These are phyloP conservation scores for Salvia miltiorrhiza DNA, from an alignment of 257 asterid genomes.

Conservation along the genomic window DNA sequence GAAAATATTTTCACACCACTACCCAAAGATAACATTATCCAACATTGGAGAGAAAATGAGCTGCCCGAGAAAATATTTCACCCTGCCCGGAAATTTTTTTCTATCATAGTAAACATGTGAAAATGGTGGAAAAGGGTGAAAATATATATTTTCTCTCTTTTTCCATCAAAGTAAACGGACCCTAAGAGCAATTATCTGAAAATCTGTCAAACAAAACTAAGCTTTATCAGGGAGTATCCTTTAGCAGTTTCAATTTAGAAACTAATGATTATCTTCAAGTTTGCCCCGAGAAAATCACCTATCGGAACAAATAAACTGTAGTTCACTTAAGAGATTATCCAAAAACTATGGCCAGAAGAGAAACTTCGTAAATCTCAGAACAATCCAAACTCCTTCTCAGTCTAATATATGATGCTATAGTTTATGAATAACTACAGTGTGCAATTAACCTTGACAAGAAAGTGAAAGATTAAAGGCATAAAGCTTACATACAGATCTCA, in stretches of 20 bases:
- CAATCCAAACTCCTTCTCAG: constrained; percentile 11
- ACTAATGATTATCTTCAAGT: neutral
- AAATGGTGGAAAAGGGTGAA: no score
- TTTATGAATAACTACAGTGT: constrained; percentile 12
- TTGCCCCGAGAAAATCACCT: neutral
- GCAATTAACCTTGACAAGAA: constrained; percentile 7
- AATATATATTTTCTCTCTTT: no score
- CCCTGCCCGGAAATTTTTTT: no score
- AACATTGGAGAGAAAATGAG: no score
- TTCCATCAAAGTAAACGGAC: no score
- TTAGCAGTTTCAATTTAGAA: constrained; percentile 41
- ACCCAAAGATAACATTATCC: no score
- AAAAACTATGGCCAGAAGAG: neutral
- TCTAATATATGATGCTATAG: neutral
- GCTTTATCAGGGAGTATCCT: neutral
- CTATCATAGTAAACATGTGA: no score
- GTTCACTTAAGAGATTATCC: neutral
- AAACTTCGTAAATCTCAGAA: constrained; percentile 10
- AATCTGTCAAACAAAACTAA: neutral
- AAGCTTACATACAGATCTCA: constrained; percentile 70
- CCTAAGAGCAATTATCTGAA: constrained; percentile 19
- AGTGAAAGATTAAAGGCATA: constrained; percentile 6
- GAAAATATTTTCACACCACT: no score
- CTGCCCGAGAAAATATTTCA: no score
- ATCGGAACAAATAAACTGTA: neutral